phyloP scores from a whole-genome alignment of 2,329 filamentous ascomycete genomes.

The Aspergillus sp. region DNA sequence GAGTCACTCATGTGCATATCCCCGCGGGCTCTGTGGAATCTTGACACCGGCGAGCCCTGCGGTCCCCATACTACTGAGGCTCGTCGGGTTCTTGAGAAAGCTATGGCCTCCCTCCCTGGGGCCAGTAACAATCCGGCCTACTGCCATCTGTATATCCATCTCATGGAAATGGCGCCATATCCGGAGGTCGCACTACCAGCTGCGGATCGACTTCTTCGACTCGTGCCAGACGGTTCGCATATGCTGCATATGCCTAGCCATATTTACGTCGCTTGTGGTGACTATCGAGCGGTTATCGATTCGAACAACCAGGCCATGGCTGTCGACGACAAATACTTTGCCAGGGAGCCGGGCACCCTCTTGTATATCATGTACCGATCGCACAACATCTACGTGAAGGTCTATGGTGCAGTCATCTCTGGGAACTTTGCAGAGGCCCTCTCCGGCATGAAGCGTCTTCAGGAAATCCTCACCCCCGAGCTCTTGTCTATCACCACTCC shows the following conservation, averaged over 20 bases:
- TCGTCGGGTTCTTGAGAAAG: too few relatives aligned
- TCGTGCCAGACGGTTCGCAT: neutral
- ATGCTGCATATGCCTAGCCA: neutral
- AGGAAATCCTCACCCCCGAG: too few relatives aligned
- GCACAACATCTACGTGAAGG: neutral
- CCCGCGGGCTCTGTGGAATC: too few relatives aligned
- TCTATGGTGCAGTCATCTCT: neutral
- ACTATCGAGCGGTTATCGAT: neutral
- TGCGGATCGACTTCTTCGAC: neutral
- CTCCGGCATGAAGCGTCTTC: too few relatives aligned
- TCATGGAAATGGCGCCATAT: too few relatives aligned
- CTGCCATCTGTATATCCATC: too few relatives aligned
- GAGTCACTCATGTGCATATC: too few relatives aligned
- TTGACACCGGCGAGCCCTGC: too few relatives aligned
- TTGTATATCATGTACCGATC: neutral
- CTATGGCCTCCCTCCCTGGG: too few relatives aligned
- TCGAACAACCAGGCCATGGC: neutral
- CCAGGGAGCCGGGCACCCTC: neutral
- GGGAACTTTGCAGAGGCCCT: neutral
- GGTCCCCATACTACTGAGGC: too few relatives aligned
- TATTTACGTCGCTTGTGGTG: neutral
- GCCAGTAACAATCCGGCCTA: too few relatives aligned
- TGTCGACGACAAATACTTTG: neutral
- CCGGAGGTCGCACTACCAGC: neutral
- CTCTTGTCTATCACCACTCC: too few relatives aligned